Conservation (phyloP, 371 early-diverging fungal genomes). For the Dichotomocladium elegans region DNA sequence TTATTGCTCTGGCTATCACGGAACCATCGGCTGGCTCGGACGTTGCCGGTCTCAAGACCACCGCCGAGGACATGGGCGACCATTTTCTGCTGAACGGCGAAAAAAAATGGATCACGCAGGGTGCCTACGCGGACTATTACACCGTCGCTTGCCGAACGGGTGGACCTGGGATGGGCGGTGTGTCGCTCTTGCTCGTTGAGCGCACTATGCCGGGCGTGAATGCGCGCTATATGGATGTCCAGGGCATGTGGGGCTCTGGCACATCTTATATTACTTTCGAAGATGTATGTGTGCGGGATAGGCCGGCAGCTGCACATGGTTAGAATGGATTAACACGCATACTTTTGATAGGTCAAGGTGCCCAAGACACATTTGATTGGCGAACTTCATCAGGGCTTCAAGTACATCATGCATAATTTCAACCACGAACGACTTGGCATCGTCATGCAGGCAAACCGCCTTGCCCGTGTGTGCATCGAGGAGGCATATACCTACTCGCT, state of each 20-base stretch:
- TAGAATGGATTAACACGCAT: neutral
- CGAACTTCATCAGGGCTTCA: conserved; percentile 85
- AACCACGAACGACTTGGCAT: conserved; percentile 82
- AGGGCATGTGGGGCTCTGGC: conserved; percentile 79
- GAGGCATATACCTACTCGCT: conserved; percentile 82
- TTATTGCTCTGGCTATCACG: conserved; percentile 75
- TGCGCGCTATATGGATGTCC: conserved; percentile 77
- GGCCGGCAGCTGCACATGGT: neutral
- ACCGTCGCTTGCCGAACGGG: conserved; percentile 73
- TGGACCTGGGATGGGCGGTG: conserved; percentile 79
- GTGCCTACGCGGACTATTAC: conserved; percentile 76
- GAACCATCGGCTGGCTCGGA: conserved; percentile 74
- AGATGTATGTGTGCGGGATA: conserved; percentile 49
- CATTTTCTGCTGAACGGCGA: conserved; percentile 79
- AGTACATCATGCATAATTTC: conserved; percentile 73
- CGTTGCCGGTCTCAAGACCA: conserved; percentile 74
- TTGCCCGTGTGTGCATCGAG: conserved; percentile 85
- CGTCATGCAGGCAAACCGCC: conserved; percentile 78
- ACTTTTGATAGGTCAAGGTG: conserved; percentile 52
- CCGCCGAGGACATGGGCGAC: conserved; percentile 72
- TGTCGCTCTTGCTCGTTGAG: conserved; percentile 76
- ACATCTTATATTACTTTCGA: conserved; percentile 74
- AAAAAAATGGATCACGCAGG: conserved; percentile 90
- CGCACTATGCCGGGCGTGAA: conserved; percentile 73
- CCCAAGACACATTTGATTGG: conserved; percentile 83